Evolutionary conservation across 371 early-diverging fungal genomes (phyloP), one percentile per base, ranked within the genome.

Genomic region (Cladochytrium tenue): DNA sequence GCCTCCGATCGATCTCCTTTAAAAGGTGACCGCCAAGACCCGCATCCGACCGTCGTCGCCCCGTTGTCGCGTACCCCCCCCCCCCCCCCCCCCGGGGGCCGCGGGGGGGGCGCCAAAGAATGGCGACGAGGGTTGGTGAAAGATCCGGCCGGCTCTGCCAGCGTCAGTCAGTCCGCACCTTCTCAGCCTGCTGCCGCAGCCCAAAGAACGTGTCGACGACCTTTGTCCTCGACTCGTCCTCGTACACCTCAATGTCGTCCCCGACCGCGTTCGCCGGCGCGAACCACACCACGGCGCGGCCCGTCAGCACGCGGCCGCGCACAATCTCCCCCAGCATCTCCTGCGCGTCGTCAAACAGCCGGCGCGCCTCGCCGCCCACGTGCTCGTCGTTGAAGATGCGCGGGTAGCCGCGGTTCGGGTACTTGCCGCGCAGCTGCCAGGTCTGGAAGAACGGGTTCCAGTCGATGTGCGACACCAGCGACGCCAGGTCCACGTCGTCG

Each of bases 361-460:
- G 89, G 74, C 89, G 90, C n/a, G 96, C 96, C 77, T 95, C 96
- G 2, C 84, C 79, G 25, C 94, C 75, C 13, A 95, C 95, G 3
- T 88, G 82, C 60, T 92, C 90, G 70, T 95, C 96, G 63, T 93
- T 90, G 77, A 95, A 95, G 67, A 95, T 93, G 85, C 94, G 94
- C 66, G 96, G 96, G 73, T 87, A 95, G 4, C 95, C 95, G 66
- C 95, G 89, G 81, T 95, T 95, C 17, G 95, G 95, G 73, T 95
- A 95, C 63, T 91, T 90, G 60, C 96, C 95, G 32, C 95, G 87
- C 26, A 95, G 84, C 78, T 95, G 95, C 91, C 95, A 95, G 26
- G 92, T 92, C 76, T 95, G 94, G 89, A 95, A 95, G 86, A 95
- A 81, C 23, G 96, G 96, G 62, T 93, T 95, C 95, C 96, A 95